Conservation (phyloP, 139 green algal genomes). For the Nannochloris sp. region DNA sequence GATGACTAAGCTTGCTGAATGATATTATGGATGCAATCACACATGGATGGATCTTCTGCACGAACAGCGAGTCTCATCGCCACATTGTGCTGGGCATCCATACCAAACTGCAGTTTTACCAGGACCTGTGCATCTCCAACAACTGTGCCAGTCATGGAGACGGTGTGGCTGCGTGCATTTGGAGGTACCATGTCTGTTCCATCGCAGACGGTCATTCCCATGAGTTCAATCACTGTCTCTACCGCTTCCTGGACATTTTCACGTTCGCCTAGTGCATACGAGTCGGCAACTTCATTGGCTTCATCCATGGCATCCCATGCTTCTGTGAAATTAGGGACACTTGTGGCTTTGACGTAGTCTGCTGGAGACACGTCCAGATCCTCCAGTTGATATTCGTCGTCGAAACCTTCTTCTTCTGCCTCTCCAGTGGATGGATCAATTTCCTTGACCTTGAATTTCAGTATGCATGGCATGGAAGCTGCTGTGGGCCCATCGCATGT, state of each 20-base stretch:
- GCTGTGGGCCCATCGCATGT: constrained; percentile 49
- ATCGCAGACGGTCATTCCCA: constrained; percentile 89
- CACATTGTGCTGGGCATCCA: constrained; percentile 75
- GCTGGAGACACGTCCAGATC: constrained; percentile 61
- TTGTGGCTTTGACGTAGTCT: constrained; percentile 77
- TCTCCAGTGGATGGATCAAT: constrained; percentile 89
- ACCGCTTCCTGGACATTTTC: constrained; percentile 81
- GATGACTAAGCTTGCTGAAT: constrained; percentile 65
- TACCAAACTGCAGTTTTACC: constrained; percentile 83
- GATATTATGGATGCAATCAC: constrained; percentile 81
- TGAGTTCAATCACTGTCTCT: constrained; percentile 77
- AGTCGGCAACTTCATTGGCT: constrained; percentile 67
- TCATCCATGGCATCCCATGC: constrained; percentile 69
- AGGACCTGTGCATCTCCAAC: constrained; percentile 64
- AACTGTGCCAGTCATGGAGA: constrained; percentile 74
- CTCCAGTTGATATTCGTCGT: constrained; percentile 97
- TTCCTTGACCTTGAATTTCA: constrained; percentile 96
- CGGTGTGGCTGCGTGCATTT: constrained; percentile 85
- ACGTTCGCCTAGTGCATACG: constrained; percentile 83
- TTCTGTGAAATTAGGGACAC: constrained; percentile 76
- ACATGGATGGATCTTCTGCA: constrained; percentile 47
- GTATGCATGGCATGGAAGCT: constrained; percentile 45
- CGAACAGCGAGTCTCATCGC: constrained; percentile 95
- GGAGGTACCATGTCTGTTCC: constrained; percentile 87
- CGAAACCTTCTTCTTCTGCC: constrained; percentile 86